Evolutionary conservation across 2,329 filamentous ascomycete genomes (phyloP).

Genomic region (Diaporthe caulivora): DNA sequence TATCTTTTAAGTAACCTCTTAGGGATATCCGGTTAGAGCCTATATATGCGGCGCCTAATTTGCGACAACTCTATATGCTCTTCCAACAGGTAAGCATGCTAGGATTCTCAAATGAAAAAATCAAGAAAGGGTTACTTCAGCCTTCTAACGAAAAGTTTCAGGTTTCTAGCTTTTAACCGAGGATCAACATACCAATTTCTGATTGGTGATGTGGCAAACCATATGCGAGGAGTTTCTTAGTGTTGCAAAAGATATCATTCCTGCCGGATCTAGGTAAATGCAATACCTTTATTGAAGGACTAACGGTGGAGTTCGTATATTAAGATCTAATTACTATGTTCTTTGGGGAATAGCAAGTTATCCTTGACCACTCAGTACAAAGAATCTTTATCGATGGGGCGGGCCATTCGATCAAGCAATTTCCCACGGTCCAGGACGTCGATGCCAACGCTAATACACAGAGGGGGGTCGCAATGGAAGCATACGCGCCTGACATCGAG

Average conservation of each 20-base stretch:
- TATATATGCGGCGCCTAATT: background rate
- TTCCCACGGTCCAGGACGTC: background rate
- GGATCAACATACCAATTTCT: background rate
- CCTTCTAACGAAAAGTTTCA: background rate
- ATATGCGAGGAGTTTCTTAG: background rate
- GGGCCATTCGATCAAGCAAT: background rate
- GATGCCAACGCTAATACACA: too few relatives aligned
- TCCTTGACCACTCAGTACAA: background rate
- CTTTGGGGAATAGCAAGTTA: background rate
- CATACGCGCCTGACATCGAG: too few relatives aligned
- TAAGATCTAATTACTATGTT: background rate
- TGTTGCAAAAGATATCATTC: background rate
- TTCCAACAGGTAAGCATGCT: background rate
- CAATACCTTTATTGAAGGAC: background rate
- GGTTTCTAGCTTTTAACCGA: background rate
- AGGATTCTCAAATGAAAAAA: background rate
- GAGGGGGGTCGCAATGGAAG: too few relatives aligned
- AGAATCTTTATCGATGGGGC: background rate
- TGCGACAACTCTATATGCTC: background rate
- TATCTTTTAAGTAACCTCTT: background rate
- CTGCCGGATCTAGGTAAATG: background rate
- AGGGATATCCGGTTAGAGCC: background rate
- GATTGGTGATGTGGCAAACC: background rate
- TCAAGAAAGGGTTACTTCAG: background rate
- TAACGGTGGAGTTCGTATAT: background rate